phyloP scores from a whole-genome alignment of 2,329 filamentous ascomycete species.

The Claviceps cyperi region DNA sequence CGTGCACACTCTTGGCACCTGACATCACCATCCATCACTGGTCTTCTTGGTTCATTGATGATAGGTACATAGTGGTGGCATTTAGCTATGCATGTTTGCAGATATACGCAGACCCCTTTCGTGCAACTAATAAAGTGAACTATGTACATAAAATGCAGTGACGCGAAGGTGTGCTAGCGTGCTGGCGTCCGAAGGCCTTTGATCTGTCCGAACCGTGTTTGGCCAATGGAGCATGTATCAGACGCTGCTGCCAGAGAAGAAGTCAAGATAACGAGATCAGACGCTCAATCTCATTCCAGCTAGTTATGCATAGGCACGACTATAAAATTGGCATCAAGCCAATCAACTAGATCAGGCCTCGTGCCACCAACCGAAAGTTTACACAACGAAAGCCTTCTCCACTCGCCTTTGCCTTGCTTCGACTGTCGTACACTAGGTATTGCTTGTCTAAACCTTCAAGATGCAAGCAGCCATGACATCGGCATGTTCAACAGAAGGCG shows the following conservation, averaged over 20 bases:
- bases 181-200: not conserved
- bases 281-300: not conserved
- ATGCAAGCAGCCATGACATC: not conserved
- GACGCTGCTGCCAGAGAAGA: not conserved
- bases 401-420: not conserved
- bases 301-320: not conserved
- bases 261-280: not conserved
- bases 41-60: not conserved
- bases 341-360: not conserved
- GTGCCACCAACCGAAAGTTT: not conserved
- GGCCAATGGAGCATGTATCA: not conserved
- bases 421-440: not conserved
- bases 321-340: not conserved
- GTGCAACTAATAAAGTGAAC: no score
- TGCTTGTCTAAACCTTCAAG: not conserved
- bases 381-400: not conserved
- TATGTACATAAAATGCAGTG: no score
- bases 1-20: no score
- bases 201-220: not conserved
- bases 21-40: not conserved
- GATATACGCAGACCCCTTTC: no score
- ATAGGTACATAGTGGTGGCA: not conserved
- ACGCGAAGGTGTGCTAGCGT: no score
- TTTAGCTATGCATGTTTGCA: no score
- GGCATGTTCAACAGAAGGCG: not conserved